Conservation (phyloP, 331 rosid species). For the Dryas integrifolia region DNA sequence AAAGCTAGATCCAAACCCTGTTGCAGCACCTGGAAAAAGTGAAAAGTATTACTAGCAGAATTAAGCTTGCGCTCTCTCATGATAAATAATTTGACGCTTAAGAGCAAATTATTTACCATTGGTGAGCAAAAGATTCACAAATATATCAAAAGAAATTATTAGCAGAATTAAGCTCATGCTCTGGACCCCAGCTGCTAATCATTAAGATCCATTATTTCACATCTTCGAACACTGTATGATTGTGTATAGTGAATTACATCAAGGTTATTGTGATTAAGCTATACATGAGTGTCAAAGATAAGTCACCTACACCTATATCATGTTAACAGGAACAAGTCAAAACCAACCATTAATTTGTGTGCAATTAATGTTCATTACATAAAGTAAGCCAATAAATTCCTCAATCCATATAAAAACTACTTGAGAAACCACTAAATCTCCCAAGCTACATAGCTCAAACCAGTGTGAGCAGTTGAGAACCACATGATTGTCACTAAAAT, state of each 20-base stretch:
- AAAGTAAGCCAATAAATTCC: too few relatives aligned
- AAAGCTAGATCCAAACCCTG: constrained; percentile 88
- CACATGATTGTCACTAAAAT: not conserved
- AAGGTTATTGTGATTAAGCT: not conserved
- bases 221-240: not conserved
- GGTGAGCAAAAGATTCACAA: not conserved
- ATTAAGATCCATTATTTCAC: not conserved
- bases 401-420: not conserved
- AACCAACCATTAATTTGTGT: not conserved
- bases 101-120: too few relatives aligned
- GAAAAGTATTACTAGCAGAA: constrained; percentile 1
- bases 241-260: not conserved
- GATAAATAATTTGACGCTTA: too few relatives aligned
- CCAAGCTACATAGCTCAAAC: not conserved
- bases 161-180: constrained; percentile 3
- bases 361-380: too few relatives aligned
- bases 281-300: not conserved
- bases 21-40: constrained; percentile 57
- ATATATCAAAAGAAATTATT: not conserved
- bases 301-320: not conserved
- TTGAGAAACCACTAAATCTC: not conserved
- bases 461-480: not conserved
- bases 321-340: not conserved
- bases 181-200: not conserved
- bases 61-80: not conserved